Evolutionary conservation across 2,329 filamentous ascomycete species (phyloP), one percentile per base, ranked within the genome.

Genomic region (Diplodia mutila): DNA sequence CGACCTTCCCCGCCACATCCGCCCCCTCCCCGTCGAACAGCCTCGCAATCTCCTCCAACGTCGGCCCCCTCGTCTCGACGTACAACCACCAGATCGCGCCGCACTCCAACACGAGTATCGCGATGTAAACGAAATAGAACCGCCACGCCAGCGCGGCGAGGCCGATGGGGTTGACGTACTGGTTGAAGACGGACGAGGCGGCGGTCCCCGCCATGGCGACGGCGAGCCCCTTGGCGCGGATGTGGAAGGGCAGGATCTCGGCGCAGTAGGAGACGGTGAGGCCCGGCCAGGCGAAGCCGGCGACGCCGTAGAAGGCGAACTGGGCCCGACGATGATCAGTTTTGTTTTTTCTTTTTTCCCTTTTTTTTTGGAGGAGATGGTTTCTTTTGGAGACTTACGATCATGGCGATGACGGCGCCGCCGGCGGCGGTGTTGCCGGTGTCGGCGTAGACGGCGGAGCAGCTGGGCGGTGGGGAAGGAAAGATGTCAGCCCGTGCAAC

Each of bases 241-340:
- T 80, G 67, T 82, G 80, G 67, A 83, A 83, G 5, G 79, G 77
- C 14, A 85, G 74, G 70, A 80, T 82, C 69, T 85, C 82, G 18
- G 83, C 82, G 0, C 81, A 80, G 70, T 84, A 85, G 4, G 84
- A 70, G 14, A 80, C 80, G 70, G 83, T 81, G n/a, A 84, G 73
- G 1, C 82, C 76, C 1, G 77, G 79, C 69, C 75, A 75, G 54
- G 76, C 77, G 63, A 74, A 74, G 14, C 74, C 68, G 67, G 74
- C 79, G 61, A 73, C 72, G 51, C 73, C 73, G 34, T 73, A 73
- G 71, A 78, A 79, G n/a, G 78, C 67, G 69, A 77, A 78, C 42
- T 46, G n/a, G n/a, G n/a, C n/a, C n/a, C n/a, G n/a, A n/a, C n/a
- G n/a, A n/a, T n/a, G n/a, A 12, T 39, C 7, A 4, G 29, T 29